phyloP scores from a whole-genome alignment of 2,329 filamentous ascomycete genomes.

The Tolypocladium cylindrosporum region DNA sequence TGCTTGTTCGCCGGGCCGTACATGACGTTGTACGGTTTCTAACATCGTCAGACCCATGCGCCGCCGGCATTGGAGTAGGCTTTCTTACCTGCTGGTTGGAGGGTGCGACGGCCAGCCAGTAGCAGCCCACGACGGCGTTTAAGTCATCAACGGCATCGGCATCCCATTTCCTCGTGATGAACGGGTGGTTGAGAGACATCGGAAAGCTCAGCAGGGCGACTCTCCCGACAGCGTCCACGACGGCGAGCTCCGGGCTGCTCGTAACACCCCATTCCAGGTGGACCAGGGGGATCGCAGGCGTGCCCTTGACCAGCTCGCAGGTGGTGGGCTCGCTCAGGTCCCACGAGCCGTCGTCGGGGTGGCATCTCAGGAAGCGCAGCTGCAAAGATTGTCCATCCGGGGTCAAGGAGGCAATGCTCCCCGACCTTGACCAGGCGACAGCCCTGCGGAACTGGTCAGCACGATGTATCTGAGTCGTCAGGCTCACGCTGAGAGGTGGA shows the following conservation, averaged over 20 bases:
- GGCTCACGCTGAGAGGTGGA: background rate
- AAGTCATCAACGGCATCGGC: slow-evolving; percentile 65
- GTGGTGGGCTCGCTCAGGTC: slow-evolving; percentile 61
- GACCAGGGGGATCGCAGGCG: slow-evolving; percentile 57
- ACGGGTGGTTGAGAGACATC: slow-evolving; percentile 64
- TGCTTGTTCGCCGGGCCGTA: slow-evolving; percentile 56
- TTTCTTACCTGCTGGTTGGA: slow-evolving; percentile 25
- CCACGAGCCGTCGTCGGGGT: slow-evolving; percentile 64
- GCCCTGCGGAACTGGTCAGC: slow-evolving; percentile 38
- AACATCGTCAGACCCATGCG: background rate
- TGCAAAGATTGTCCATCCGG: slow-evolving; percentile 61
- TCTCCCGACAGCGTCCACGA: slow-evolving; percentile 70
- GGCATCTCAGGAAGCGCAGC: slow-evolving; percentile 61
- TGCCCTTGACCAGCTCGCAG: slow-evolving; percentile 49
- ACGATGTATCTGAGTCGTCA: no score
- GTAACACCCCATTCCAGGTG: slow-evolving; percentile 75
- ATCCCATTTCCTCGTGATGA: slow-evolving; percentile 49
- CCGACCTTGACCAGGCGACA: slow-evolving; percentile 80
- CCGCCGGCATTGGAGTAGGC: background rate
- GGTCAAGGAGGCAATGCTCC: slow-evolving; percentile 74
- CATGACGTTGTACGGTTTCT: slow-evolving; percentile 34
- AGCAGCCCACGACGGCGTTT: slow-evolving; percentile 69
- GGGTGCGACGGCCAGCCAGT: slow-evolving; percentile 65
- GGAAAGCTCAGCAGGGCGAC: slow-evolving; percentile 65
- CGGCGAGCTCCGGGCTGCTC: slow-evolving; percentile 67